Percentiles rank a stretch among this genome's conserved stretches.
These are phyloP conservation scores for Isabelozyma rhagii DNA, from an alignment of 805 yeast genomes.

Conservation along the genomic window DNA sequence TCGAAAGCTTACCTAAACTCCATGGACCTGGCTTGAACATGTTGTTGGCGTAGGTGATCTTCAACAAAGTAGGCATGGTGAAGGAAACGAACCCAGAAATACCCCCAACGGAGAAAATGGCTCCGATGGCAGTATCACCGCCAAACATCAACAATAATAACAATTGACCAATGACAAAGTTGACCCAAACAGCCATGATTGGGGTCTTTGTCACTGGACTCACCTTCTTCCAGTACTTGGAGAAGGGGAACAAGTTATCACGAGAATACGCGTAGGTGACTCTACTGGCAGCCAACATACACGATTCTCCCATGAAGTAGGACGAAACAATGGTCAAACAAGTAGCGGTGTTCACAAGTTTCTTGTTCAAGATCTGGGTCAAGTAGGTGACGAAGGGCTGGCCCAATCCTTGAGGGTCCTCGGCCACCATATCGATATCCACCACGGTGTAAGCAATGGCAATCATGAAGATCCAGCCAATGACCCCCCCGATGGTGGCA, in stretches of 20 bases:
- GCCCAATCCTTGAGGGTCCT: constrained; percentile 47
- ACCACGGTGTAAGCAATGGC: constrained; percentile 62
- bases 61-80: constrained; percentile 58
- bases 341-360: constrained; percentile 34
- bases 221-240: constrained; percentile 48
- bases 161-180: constrained; percentile 52
- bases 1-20: constrained; percentile 53
- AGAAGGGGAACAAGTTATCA: constrained; percentile 64
- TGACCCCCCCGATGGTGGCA: constrained; percentile 49
- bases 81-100: constrained; percentile 67
- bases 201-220: constrained; percentile 57
- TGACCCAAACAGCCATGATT: constrained; percentile 60
- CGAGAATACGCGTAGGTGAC: constrained; percentile 67
- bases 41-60: constrained; percentile 51
- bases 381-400: constrained; percentile 60
- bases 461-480: constrained; percentile 57
- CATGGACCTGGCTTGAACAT: constrained; percentile 65
- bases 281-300: constrained; percentile 65
- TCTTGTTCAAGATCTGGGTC: constrained; percentile 43
- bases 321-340: constrained; percentile 38
- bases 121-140: constrained; percentile 63
- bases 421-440: constrained; percentile 44
- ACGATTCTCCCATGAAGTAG: constrained; percentile 38
- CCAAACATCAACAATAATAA: constrained; percentile 58
- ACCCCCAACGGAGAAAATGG: constrained; percentile 72